Conservation (phyloP, 257 asterid genomes). For the Ocimum tenuiflorum region DNA sequence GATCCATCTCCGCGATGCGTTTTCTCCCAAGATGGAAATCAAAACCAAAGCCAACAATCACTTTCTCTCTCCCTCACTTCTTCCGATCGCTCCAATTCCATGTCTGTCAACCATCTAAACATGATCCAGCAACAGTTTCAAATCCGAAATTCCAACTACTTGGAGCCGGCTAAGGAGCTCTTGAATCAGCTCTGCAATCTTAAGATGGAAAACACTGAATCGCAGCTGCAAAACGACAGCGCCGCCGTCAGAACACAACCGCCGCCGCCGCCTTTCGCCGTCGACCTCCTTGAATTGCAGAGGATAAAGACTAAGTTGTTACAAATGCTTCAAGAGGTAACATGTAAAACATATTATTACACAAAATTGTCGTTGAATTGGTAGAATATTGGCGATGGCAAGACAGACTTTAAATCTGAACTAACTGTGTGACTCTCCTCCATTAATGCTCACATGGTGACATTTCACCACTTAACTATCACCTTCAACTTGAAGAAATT, state of each 20-base stretch:
- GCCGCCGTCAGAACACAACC: conserved; percentile 26
- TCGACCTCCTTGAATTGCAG: conserved; percentile 67
- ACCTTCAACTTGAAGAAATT: no score
- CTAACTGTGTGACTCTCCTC: conserved; percentile 12
- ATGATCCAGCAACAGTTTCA: conserved; percentile 28
- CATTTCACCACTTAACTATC: background rate
- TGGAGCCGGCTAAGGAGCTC: conserved; percentile 68
- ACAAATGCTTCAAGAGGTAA: conserved; percentile 85
- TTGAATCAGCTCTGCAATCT: conserved; percentile 65
- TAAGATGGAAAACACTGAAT: conserved; percentile 15
- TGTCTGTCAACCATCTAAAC: background rate
- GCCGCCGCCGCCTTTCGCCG: conserved; percentile 42
- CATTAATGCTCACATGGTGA: conserved; percentile 12
- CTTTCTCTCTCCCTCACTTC: conserved; percentile 76
- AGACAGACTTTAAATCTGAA: background rate
- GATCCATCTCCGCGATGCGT: conserved; percentile 48
- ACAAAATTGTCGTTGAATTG: no score
- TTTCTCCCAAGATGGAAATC: conserved; percentile 55
- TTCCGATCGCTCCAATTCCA: conserved; percentile 35
- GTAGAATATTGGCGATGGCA: background rate
- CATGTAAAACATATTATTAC: no score
- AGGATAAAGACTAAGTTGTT: conserved; percentile 60
- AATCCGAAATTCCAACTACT: conserved; percentile 49
- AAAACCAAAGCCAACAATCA: conserved; percentile 60
- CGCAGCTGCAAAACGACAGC: conserved; percentile 1